A percentile compares a stretch with the other conserved stretches of the same genome.
Evolutionary conservation across 768 basidiomycete genomes (phyloP).

Genomic region (Tylopilus plumbeoviolaceoides): DNA sequence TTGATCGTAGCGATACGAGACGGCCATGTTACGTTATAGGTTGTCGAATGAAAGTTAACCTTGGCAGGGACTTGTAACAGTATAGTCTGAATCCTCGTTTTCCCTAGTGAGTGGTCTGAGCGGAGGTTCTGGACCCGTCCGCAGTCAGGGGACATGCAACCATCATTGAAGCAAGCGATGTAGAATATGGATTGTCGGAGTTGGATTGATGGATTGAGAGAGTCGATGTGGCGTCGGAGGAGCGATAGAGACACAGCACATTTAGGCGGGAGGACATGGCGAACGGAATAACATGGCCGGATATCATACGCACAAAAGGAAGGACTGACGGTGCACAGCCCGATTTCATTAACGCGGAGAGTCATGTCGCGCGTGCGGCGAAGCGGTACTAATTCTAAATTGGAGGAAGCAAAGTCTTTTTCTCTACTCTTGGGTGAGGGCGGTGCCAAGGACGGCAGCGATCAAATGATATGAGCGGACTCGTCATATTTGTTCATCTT

Average conservation of each 20-base stretch:
- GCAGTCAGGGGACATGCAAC: background rate
- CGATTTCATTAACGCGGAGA: constrained; percentile 6
- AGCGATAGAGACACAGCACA: background rate
- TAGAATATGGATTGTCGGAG: background rate
- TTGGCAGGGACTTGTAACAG: background rate
- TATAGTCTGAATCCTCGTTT: background rate
- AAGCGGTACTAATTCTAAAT: constrained; percentile 5
- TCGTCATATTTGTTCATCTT: background rate
- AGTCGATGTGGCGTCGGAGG: background rate
- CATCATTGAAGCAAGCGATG: background rate
- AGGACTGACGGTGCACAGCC: constrained; percentile 13
- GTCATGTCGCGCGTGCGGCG: background rate
- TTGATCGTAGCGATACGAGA: constrained; percentile 14
- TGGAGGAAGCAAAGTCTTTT: background rate
- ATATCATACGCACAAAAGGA: background rate
- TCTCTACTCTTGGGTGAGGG: background rate
- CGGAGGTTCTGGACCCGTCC: background rate
- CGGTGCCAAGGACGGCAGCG: constrained; percentile 1
- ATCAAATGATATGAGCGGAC: constrained; percentile 1
- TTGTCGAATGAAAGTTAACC: background rate
- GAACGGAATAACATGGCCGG: background rate
- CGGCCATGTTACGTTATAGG: constrained; percentile 1
- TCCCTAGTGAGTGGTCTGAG: background rate
- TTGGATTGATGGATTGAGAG: background rate
- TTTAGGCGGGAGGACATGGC: background rate